A percentile compares a stretch with the other conserved stretches of the same genome.
Conservation (phyloP, 2,329 filamentous ascomycete species). For the Trichocomaceae sp. region DNA sequence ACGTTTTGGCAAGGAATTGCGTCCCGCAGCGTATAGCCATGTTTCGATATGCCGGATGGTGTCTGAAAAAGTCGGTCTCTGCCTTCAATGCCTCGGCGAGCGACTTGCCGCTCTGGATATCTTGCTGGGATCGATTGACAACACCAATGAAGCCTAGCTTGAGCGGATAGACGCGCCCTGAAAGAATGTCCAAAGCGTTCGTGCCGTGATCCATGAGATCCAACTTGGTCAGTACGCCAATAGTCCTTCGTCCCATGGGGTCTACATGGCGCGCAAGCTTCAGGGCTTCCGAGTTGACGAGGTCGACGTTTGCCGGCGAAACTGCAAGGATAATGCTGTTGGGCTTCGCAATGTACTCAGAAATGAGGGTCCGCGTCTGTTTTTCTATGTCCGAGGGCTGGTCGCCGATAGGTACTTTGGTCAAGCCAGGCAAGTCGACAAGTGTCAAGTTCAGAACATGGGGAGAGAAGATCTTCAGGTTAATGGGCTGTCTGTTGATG, state of each 20-base stretch:
- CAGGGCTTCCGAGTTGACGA: conserved; percentile 95
- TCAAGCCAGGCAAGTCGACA: conserved; percentile 91
- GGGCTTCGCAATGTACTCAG: conserved; percentile 97
- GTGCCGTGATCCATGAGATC: conserved; percentile 99
- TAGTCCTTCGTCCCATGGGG: conserved; percentile 85
- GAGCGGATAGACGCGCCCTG: conserved; percentile 88
- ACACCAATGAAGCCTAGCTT: conserved; percentile 98
- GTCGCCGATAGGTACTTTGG: conserved; percentile 96
- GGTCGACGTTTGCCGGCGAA: conserved; percentile 93
- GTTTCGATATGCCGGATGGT: conserved; percentile 94
- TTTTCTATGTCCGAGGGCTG: conserved; percentile 98
- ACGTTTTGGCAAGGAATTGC: conserved; percentile 84
- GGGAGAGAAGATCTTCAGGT: conserved; percentile 96
- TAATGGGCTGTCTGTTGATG: conserved; percentile 95
- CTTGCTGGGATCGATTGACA: conserved; percentile 95
- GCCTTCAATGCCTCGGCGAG: conserved; percentile 83
- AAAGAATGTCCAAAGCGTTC: conserved; percentile 95
- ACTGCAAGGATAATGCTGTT: conserved; percentile 98
- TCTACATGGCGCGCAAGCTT: conserved; percentile 97
- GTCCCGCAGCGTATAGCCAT: conserved; percentile 92
- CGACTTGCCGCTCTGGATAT: conserved; percentile 94
- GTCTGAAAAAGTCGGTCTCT: conserved; percentile 91
- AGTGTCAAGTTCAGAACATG: conserved; percentile 93
- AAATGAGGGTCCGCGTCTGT: conserved; percentile 91
- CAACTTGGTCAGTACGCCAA: conserved; percentile 93